phyloP scores from a whole-genome alignment of 2,329 filamentous ascomycete species.

The Boeremia lycopersici region DNA sequence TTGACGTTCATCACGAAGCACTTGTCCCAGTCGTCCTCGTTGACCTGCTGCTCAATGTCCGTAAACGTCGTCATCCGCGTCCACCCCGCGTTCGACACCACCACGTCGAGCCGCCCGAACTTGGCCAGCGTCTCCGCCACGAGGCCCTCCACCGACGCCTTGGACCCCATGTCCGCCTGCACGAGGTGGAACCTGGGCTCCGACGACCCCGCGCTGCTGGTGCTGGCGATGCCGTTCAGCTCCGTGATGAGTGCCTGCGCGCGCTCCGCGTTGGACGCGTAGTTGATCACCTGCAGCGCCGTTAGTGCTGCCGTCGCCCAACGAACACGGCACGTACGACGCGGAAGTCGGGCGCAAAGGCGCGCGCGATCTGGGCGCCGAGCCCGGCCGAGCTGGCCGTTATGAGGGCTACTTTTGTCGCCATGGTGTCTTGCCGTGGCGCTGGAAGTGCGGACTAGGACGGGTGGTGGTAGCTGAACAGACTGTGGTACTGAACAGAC shows the following conservation, averaged over 20 bases:
- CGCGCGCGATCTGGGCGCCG: slow-evolving; percentile 55
- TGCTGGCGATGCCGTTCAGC: slow-evolving; percentile 47
- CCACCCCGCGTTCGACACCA: slow-evolving; percentile 63
- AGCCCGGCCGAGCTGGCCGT: slow-evolving; percentile 57
- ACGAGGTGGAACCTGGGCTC: slow-evolving; percentile 51
- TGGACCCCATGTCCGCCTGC: slow-evolving; percentile 54
- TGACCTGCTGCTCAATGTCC: slow-evolving; percentile 63
- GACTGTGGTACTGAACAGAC: too few relatives aligned
- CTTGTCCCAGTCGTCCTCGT: slow-evolving; percentile 69
- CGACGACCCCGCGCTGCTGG: slow-evolving; percentile 31
- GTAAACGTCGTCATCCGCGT: slow-evolving; percentile 65
- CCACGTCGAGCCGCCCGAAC: slow-evolving; percentile 57
- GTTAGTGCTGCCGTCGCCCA: too few relatives aligned
- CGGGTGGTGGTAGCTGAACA: too few relatives aligned
- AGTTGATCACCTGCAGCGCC: slow-evolving; percentile 52
- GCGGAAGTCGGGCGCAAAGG: slow-evolving; percentile 54
- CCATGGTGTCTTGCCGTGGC: slow-evolving; percentile 35
- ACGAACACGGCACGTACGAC: too few relatives aligned
- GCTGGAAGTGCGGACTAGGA: too few relatives aligned
- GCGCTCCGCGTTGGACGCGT: slow-evolving; percentile 52
- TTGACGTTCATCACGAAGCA: slow-evolving; percentile 69
- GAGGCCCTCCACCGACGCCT: slow-evolving; percentile 50
- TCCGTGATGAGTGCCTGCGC: slow-evolving; percentile 51
- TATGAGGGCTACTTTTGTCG: slow-evolving; percentile 54
- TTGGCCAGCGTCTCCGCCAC: slow-evolving; percentile 52